Evolutionary conservation across 2,329 filamentous ascomycete genomes (phyloP).

Genomic region (Dactylellina parvicollis): DNA sequence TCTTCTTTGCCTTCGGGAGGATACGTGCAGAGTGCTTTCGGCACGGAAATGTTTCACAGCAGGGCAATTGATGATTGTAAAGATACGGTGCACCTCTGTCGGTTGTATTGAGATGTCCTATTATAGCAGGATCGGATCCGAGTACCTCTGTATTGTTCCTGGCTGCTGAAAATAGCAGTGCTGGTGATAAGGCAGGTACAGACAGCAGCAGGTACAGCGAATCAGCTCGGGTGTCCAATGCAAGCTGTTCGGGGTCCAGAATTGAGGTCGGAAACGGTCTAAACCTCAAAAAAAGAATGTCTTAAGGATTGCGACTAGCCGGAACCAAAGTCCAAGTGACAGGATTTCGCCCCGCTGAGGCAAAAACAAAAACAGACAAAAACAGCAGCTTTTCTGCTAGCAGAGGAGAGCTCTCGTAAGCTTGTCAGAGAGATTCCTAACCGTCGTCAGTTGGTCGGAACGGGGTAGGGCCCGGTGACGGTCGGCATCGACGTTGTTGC

Average conservation of each 20-base stretch:
- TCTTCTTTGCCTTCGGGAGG: constrained; percentile 35
- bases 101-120: constrained; percentile 53
- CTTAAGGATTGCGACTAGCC: constrained; percentile 49
- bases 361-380: constrained; percentile 42
- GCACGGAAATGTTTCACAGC: constrained; percentile 50
- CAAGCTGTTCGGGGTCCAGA: constrained; percentile 49
- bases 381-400: constrained; percentile 13
- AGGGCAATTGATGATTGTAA: constrained; percentile 39
- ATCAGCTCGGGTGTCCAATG: constrained; percentile 47
- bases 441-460: constrained; percentile 34
- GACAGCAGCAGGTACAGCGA: constrained; percentile 54
- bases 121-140: constrained; percentile 54
- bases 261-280: constrained; percentile 49
- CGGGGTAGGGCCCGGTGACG: constrained; percentile 24
- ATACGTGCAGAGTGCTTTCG: constrained; percentile 35
- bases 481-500: constrained; percentile 20
- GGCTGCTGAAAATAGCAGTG: constrained; percentile 54
- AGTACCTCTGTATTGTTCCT: constrained; percentile 51
- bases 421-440: constrained; percentile 31
- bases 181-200: constrained; percentile 55
- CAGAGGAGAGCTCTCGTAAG: constrained; percentile 25
- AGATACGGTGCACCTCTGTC: constrained; percentile 25
- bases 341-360: constrained; percentile 30
- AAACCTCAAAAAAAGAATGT: constrained; percentile 47
- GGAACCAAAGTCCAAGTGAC: constrained; percentile 41